Evolutionary conservation across 2,329 filamentous ascomycete species (phyloP), one percentile per base, ranked within the genome.

Genomic region (Cyclaneusma minus): DNA sequence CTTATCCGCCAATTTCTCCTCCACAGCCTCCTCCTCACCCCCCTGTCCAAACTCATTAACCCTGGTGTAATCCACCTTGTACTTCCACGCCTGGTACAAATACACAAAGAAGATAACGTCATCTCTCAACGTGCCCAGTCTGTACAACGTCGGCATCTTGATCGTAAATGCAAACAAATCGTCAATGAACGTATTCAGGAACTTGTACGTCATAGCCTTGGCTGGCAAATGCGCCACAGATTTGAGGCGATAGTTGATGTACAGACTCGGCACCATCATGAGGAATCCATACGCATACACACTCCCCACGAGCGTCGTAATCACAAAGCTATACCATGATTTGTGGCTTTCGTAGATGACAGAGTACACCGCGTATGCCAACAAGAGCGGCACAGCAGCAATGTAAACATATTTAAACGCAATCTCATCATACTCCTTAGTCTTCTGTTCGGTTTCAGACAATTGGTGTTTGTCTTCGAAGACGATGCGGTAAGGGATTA

Each of bases 81-180:
- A 98, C 29, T 77, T 77, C 68, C 73, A 98, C 34, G 76, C 70
- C 58, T 98, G 89, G 55, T 98, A 98, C 4, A 98, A 42, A 56
- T 94, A 98, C 32, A 98, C 65, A 49, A 98, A 98, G 64, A 98
- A 98, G 48, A 98, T 95, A 38, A 98, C 64, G 46, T 98, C 89
- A 49, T 98, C 89, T 33, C 89, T 68, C 36, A 98, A 66, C 1
- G 89, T 95, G 1, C 89, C 84, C 26, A 98, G 62, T 10, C 89
- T 72, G 53, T 98, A 89, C 27, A 98, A 63, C 35, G 85, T 71
- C 1, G 89, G 89, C 89, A 98, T 98, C 60, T 95, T 95, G 60
- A 98, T 94, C 20, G 89, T 98, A 46, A 95, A 98, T 3, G 89
- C 89, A 47, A 98, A 98, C 16, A 98, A 62, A 48, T 98, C 89